Percentiles rank a stretch among this genome's conserved stretches.
Evolutionary conservation across 352 stramenopile species (phyloP).

Genomic region (Phytophthora kernoviae): DNA sequence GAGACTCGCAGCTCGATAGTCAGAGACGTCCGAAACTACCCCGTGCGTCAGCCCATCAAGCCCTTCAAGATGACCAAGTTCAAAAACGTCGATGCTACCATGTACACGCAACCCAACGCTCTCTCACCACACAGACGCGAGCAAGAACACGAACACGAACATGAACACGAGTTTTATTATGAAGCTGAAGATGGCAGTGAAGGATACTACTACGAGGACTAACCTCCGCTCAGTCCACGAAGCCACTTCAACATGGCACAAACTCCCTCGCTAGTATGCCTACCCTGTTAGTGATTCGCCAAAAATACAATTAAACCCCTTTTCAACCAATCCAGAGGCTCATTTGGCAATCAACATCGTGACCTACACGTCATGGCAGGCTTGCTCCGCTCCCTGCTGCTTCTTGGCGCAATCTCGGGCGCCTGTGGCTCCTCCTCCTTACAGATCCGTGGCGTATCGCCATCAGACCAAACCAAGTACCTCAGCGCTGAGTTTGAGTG

Average conservation of each 20-base stretch:
- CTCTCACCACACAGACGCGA: slow-evolving; percentile 10
- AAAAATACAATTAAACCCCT: slow-evolving; percentile 5
- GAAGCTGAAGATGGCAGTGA: background rate
- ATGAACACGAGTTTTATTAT: slow-evolving; percentile 5
- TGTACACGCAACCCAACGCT: slow-evolving; percentile 66
- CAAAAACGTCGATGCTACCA: slow-evolving; percentile 69
- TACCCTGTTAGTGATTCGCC: background rate
- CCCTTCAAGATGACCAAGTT: slow-evolving; percentile 91
- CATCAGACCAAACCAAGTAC: slow-evolving; percentile 34
- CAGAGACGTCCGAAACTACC: slow-evolving; percentile 67
- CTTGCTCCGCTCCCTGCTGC: slow-evolving; percentile 14
- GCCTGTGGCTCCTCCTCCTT: background rate
- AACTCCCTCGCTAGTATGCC: slow-evolving; percentile 5
- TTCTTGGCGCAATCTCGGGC: slow-evolving; percentile 4
- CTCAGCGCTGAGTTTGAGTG: slow-evolving; percentile 33
- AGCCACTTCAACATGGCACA: slow-evolving; percentile 11
- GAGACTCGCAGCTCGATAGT: slow-evolving; percentile 72
- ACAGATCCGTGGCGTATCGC: slow-evolving; percentile 52
- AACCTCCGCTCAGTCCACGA: background rate
- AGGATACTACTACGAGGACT: slow-evolving; percentile 3
- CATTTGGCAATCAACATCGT: slow-evolving; percentile 11
- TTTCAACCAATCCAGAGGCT: slow-evolving; percentile 20
- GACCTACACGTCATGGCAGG: slow-evolving; percentile 13
- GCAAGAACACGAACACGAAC: background rate
- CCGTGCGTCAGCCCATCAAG: slow-evolving; percentile 39